Evolutionary conservation across 2,329 filamentous ascomycete genomes (phyloP), one percentile per base, ranked within the genome.

Genomic region (Aspergillus jensenii): DNA sequence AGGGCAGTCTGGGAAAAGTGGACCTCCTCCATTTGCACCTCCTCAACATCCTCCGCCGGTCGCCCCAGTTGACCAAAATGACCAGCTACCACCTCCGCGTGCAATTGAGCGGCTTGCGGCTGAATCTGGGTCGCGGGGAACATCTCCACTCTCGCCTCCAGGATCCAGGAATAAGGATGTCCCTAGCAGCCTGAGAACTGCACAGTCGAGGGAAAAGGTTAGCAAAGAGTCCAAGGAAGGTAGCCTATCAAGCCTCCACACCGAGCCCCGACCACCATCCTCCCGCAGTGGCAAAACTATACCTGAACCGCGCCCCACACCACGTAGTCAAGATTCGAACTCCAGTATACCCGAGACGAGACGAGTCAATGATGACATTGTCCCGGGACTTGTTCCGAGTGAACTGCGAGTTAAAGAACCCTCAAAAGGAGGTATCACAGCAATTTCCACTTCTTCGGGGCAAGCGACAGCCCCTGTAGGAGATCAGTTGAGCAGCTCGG

Each of bases 391-490:
- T 35, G 62, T 58, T 39, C 58, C 66, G 15, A 63, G 59, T 35
- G 69, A 73, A 6, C 52, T 71, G 53, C 70, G 64, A 1, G 68
- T 69, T 31, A 68, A 65, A 45, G 69, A 70, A 31, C 59, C 68
- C 8, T 59, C 69, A 17, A 69, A 70, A 56, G 71, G 73, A 45
- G 59, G 52, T 40, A 66, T 59, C 27, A 69, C 71, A 23, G 69
- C 65, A 47, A 67, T 74, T 35, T 72, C 75, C 17, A 70, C 72
- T 27, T 72, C 75, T 21, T 73, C 74, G 45, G 56, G 69, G 41
- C 66, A 67, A 8, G 65, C 66, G 41, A 70, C 71, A 33, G 68
- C 69, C 23, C 66, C 72, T 45, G 72, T 66, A 46, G 71, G 65
- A 56, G 70, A 74, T 46, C 58, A 60, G 35, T 63, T 65, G 40